Conservation (phyloP, 768 basidiomycete species). For the Lactarius evosmus region DNA sequence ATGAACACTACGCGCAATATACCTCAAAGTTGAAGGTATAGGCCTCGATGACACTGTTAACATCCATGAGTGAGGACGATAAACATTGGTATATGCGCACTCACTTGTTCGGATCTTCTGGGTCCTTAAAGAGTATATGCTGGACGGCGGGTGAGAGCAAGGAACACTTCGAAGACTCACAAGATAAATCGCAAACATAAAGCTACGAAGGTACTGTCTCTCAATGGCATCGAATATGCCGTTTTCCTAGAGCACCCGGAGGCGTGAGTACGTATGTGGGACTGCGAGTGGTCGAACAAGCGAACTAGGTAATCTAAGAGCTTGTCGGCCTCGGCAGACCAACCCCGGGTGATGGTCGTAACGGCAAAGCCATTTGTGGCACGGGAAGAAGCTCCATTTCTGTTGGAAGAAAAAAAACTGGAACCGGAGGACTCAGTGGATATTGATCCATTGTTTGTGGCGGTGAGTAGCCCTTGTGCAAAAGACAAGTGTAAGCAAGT, state of each 20-base stretch:
- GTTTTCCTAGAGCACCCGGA: constrained; percentile 53
- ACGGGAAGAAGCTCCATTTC: constrained; percentile 32
- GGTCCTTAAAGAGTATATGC: constrained; percentile 52
- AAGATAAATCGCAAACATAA: constrained; percentile 82
- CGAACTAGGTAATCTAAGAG: constrained; percentile 76
- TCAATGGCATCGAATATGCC: constrained; percentile 86
- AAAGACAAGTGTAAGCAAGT: constrained; percentile 13
- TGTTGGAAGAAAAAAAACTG: constrained; percentile 40
- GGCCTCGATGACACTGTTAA: constrained; percentile 72
- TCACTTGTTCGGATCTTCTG: constrained; percentile 81
- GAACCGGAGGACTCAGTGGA: constrained; percentile 36
- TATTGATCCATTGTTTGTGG: constrained; percentile 36
- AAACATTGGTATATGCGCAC: constrained; percentile 34
- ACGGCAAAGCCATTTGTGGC: constrained; percentile 66
- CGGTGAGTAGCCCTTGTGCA: constrained; percentile 51
- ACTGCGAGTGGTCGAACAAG: constrained; percentile 27
- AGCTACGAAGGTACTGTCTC: constrained; percentile 79
- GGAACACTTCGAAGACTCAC: constrained; percentile 42
- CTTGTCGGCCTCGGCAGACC: constrained; percentile 78
- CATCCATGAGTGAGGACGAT: constrained; percentile 10
- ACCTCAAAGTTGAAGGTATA: constrained; percentile 82
- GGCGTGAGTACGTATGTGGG: constrained; percentile 5
- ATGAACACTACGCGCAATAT: not conserved
- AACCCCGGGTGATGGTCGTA: constrained; percentile 70
- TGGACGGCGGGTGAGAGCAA: not conserved